Conservation (phyloP, 2,329 filamentous ascomycete genomes). For the Endothia cerciana region DNA sequence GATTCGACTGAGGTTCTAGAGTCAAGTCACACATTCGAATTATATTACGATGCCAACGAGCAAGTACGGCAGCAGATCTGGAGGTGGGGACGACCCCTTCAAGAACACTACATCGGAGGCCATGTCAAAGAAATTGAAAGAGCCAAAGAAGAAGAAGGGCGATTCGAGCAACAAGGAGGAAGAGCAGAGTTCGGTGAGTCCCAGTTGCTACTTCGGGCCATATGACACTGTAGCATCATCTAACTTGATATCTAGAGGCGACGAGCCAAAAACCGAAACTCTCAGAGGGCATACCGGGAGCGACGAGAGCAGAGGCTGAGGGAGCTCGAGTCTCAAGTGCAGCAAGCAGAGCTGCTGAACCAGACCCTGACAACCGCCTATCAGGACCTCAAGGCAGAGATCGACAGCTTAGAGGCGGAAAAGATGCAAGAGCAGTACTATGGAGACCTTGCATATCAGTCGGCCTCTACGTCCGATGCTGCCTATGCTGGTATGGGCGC, state of each 20-base stretch:
- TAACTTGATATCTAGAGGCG: conserved; percentile 11
- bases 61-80: conserved; percentile 24
- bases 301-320: conserved; percentile 23
- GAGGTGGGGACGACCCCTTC: conserved; percentile 25
- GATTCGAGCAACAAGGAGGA: conserved; percentile 27
- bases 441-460: neutral
- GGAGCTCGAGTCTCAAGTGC: conserved; percentile 27
- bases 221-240: neutral
- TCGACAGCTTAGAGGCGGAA: conserved; percentile 24
- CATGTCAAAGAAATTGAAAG: conserved; percentile 28
- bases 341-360: conserved; percentile 27
- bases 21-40: neutral
- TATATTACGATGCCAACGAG: conserved; percentile 19
- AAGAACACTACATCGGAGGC: conserved; percentile 24
- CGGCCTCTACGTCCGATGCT: conserved; percentile 9
- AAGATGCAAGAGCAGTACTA: conserved; percentile 28
- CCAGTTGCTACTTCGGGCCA: neutral
- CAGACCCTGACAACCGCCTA: conserved; percentile 29
- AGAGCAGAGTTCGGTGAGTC: conserved; percentile 22
- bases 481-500: neutral
- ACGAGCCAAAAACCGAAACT: conserved; percentile 23
- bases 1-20: neutral
- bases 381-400: conserved; percentile 25
- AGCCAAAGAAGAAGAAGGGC: conserved; percentile 27
- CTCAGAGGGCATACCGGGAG: conserved; percentile 27